These are phyloP conservation scores for Brassica juncea DNA, from an alignment of 345 rosid species.

Conservation along the genomic window DNA sequence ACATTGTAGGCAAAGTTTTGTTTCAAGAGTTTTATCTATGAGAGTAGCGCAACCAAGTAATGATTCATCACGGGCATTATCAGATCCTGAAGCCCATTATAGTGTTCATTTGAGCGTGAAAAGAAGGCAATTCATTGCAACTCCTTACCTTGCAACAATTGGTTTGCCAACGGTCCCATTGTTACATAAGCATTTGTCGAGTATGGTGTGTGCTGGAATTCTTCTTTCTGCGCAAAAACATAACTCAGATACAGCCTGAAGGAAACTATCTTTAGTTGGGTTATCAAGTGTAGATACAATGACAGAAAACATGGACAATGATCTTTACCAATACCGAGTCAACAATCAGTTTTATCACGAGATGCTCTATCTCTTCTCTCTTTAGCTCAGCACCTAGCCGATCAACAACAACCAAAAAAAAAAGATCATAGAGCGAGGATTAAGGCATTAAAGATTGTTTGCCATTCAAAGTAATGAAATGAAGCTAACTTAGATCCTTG, in stretches of 20 bases:
- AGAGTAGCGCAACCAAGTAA: neutral
- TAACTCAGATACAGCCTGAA: neutral
- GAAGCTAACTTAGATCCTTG: conserved; percentile 68
- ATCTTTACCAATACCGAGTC: conserved; percentile 73
- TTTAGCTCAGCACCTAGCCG: conserved; percentile 60
- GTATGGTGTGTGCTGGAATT: conserved; percentile 92
- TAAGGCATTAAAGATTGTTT: conserved; percentile 1
- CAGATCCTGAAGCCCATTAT: neutral
- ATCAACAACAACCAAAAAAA: conserved; percentile 6
- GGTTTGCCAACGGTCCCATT: conserved; percentile 76
- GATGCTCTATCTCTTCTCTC: conserved; percentile 77
- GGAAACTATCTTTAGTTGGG: neutral
- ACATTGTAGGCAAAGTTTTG: neutral
- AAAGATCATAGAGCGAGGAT: neutral
- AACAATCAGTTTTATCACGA: conserved; percentile 64
- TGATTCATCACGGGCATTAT: neutral
- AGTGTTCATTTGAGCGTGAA: conserved; percentile 11
- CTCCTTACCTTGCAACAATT: conserved; percentile 69
- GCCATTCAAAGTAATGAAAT: conserved; percentile 3
- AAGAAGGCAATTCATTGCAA: neutral
- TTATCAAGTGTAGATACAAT: neutral
- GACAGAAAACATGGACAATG: conserved; percentile 6
- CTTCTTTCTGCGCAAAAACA: conserved; percentile 67
- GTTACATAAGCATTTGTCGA: conserved; percentile 90
- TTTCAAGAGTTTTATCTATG: neutral